phyloP scores from a whole-genome alignment of 2,329 filamentous ascomycete genomes.

The Stagonosporopsis vannaccii region DNA sequence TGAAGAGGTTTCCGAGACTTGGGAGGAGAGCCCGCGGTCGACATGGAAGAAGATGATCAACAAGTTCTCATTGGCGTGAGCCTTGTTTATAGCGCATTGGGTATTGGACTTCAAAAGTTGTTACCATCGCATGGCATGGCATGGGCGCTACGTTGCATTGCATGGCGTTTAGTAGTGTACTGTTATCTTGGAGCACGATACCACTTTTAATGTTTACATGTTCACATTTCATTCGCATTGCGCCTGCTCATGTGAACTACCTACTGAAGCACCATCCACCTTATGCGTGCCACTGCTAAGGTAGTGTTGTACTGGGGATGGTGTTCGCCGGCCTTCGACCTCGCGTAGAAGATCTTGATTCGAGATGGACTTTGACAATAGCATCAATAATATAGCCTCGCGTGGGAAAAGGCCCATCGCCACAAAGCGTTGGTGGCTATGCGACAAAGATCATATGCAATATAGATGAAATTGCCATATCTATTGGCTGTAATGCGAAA shows the following conservation, averaged over 20 bases:
- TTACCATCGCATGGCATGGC: slow-evolving; percentile 27
- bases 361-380: not conserved
- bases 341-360: not conserved
- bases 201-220: slow-evolving; percentile 15
- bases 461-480: not conserved
- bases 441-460: not conserved
- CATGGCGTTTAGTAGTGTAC: slow-evolving; percentile 24
- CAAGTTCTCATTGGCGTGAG: slow-evolving; percentile 26
- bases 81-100: not conserved
- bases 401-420: not conserved
- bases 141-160: slow-evolving; percentile 27
- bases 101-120: slow-evolving; percentile 15
- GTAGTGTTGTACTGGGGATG: not conserved
- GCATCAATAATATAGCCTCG: slow-evolving; percentile 1
- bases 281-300: not conserved
- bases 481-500: not conserved
- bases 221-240: not conserved
- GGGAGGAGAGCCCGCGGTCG: slow-evolving; percentile 44
- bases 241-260: not conserved
- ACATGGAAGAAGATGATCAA: slow-evolving; percentile 43
- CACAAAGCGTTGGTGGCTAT: not conserved
- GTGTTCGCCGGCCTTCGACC: not conserved
- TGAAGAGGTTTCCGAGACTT: slow-evolving; percentile 39
- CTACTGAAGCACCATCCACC: not conserved
- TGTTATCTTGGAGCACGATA: slow-evolving; percentile 15